A percentile compares a stretch with the other conserved stretches of the same genome.
Conservation (phyloP, 2,329 filamentous ascomycete species). For the Coniochaeta hoffmannii region DNA sequence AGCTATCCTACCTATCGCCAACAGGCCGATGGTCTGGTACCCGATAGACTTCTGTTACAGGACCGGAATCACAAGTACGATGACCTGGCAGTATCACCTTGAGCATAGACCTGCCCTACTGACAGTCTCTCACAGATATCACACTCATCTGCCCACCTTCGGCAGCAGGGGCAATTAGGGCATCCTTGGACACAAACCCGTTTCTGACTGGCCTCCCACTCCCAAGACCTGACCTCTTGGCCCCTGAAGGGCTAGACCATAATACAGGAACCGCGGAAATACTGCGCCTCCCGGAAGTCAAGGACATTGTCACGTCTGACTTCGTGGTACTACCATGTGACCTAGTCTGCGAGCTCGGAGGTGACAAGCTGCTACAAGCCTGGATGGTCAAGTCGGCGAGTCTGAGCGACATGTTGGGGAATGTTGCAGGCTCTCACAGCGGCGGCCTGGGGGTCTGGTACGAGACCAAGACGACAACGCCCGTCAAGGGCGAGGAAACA, state of each 20-base stretch:
- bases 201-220: slow-evolving; percentile 66
- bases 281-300: slow-evolving; percentile 75
- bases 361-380: slow-evolving; percentile 74
- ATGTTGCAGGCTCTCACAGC: slow-evolving; percentile 38
- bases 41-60: slow-evolving; percentile 79
- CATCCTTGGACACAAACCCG: slow-evolving; percentile 70
- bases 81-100: not conserved
- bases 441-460: slow-evolving; percentile 90
- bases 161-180: slow-evolving; percentile 58
- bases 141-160: slow-evolving; percentile 57
- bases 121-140: slow-evolving; percentile 37
- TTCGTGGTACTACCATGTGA: slow-evolving; percentile 92
- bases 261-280: slow-evolving; percentile 88
- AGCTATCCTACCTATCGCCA: slow-evolving; percentile 74
- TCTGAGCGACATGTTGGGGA: slow-evolving; percentile 53
- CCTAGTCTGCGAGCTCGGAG: slow-evolving; percentile 81
- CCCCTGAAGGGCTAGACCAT: slow-evolving; percentile 67
- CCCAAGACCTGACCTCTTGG: slow-evolving; percentile 67
- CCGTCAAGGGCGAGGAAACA: slow-evolving; percentile 83
- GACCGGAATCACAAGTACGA: slow-evolving; percentile 63
- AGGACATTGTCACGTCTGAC: slow-evolving; percentile 70
- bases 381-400: slow-evolving; percentile 85
- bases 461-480: slow-evolving; percentile 67
- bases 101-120: not conserved
- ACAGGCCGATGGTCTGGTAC: slow-evolving; percentile 86